These are phyloP conservation scores for Xenoacremonium recifei DNA, from an alignment of 2,329 filamentous ascomycete species.

Conservation along the genomic window DNA sequence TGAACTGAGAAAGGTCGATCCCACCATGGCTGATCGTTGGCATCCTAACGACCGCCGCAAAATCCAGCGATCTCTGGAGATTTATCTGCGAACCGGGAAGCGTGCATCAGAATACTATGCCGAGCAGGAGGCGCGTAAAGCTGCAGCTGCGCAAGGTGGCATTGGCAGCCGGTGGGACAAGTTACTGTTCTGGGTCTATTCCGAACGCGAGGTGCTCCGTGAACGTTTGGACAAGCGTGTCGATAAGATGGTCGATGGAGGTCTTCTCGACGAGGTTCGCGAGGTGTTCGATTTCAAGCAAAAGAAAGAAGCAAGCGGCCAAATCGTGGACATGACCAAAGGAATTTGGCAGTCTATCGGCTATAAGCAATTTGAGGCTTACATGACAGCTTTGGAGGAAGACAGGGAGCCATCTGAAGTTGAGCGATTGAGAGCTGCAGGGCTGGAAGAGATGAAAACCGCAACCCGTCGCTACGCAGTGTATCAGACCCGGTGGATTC, in stretches of 20 bases:
- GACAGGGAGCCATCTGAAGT: constrained; percentile 37
- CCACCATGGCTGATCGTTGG: constrained; percentile 86
- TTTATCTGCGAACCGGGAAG: constrained; percentile 79
- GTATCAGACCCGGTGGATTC: constrained; percentile 83
- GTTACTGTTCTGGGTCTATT: constrained; percentile 85
- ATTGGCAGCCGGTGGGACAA: constrained; percentile 46
- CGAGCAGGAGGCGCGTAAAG: constrained; percentile 59
- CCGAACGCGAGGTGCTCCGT: constrained; percentile 66
- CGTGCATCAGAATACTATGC: constrained; percentile 84
- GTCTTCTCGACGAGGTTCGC: constrained; percentile 49
- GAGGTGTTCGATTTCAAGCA: constrained; percentile 44
- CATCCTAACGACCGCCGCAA: constrained; percentile 92
- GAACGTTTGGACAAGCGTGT: constrained; percentile 73
- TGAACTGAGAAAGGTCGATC: constrained; percentile 77
- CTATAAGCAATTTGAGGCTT: constrained; percentile 85
- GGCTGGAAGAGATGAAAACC: constrained; percentile 73
- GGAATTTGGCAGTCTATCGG: constrained; percentile 98
- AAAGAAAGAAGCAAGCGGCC: constrained; percentile 39
- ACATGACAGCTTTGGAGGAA: constrained; percentile 51
- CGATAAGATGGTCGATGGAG: constrained; percentile 72
- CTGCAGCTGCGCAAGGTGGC: constrained; percentile 21
- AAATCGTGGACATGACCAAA: constrained; percentile 65
- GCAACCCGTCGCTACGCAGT: constrained; percentile 87
- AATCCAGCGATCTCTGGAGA: constrained; percentile 85
- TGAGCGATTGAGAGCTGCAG: constrained; percentile 53